These are phyloP conservation scores for Cylindrodendrum hubeiense DNA, from an alignment of 2,329 filamentous ascomycete species.

Conservation along the genomic window DNA sequence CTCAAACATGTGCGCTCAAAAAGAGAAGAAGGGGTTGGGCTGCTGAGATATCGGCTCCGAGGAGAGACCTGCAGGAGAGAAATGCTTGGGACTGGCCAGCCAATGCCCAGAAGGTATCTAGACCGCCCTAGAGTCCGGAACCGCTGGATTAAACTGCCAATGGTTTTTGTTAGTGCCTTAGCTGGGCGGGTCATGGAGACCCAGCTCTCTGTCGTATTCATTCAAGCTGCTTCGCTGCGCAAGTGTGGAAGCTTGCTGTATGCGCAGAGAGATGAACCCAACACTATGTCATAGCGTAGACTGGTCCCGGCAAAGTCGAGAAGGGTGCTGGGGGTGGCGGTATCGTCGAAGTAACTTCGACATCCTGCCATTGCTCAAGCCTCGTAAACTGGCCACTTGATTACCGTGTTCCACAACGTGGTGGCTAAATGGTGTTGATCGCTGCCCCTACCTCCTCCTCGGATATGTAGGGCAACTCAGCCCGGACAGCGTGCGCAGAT, in stretches of 20 bases:
- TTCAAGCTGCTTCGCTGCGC: neutral
- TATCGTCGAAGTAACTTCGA: neutral
- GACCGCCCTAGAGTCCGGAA: slow-evolving; percentile 19
- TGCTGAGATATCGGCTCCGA: slow-evolving; percentile 11
- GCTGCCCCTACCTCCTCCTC: slow-evolving; percentile 1
- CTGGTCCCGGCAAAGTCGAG: neutral
- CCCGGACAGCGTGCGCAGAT: slow-evolving; percentile 6
- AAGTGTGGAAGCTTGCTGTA: slow-evolving; percentile 2
- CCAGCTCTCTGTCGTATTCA: neutral
- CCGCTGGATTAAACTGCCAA: slow-evolving; percentile 7
- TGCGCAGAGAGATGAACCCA: slow-evolving; percentile 13
- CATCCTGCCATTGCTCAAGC: neutral
- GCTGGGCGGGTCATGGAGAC: slow-evolving; percentile 5
- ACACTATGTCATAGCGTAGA: slow-evolving; percentile 9
- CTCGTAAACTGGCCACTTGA: slow-evolving; percentile 2
- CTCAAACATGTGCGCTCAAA: neutral
- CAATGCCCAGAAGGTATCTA: slow-evolving; percentile 10
- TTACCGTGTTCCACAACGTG: slow-evolving; percentile 1
- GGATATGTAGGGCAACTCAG: neutral
- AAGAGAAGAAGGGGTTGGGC: neutral
- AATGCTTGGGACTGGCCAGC: neutral
- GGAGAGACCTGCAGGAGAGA: slow-evolving; percentile 13
- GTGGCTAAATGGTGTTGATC: slow-evolving; percentile 20
- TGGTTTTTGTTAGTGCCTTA: slow-evolving; percentile 12
- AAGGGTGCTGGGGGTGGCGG: slow-evolving; percentile 1